A percentile compares a stretch with the other conserved stretches of the same genome.
These are phyloP conservation scores for Fraxinus anomala DNA, from an alignment of 257 asterid genomes.

Conservation along the genomic window DNA sequence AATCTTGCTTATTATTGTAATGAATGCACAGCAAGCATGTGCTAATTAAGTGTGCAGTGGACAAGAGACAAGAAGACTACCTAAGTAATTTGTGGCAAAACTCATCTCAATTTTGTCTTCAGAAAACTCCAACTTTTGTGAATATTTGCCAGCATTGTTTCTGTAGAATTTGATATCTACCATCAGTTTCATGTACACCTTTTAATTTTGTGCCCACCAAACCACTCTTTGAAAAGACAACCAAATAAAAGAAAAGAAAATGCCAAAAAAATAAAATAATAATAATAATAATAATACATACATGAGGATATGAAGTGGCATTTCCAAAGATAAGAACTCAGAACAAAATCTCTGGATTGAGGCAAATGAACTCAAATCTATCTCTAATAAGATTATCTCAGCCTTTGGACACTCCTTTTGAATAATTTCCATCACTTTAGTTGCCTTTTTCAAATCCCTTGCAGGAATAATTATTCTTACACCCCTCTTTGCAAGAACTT, in stretches of 20 bases:
- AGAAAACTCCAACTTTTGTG: constrained; percentile 83
- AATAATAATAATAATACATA: background rate
- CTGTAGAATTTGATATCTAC: constrained; percentile 44
- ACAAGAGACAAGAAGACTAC: constrained; percentile 28
- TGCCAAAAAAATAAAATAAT: too few relatives aligned
- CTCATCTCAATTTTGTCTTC: constrained; percentile 95
- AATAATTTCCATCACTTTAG: constrained; percentile 57
- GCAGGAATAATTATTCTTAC: constrained; percentile 77
- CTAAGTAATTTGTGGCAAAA: constrained; percentile 89
- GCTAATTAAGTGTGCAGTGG: background rate
- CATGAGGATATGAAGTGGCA: constrained; percentile 86
- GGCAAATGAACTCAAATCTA: constrained; percentile 81
- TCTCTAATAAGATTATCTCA: constrained; percentile 63
- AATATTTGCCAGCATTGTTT: constrained; percentile 97
- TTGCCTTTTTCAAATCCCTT: constrained; percentile 70
- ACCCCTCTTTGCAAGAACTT: constrained; percentile 80
- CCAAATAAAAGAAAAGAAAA: background rate
- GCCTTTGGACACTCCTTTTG: constrained; percentile 58
- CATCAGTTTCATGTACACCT: constrained; percentile 9
- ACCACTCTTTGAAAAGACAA: constrained; percentile 19
- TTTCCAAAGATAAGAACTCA: constrained; percentile 67
- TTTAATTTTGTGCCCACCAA: constrained; percentile 5
- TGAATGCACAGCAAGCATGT: too few relatives aligned
- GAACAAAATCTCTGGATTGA: constrained; percentile 81
- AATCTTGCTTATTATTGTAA: too few relatives aligned